Conservation (phyloP, 345 rosid genomes). For the Salix dunnii region DNA sequence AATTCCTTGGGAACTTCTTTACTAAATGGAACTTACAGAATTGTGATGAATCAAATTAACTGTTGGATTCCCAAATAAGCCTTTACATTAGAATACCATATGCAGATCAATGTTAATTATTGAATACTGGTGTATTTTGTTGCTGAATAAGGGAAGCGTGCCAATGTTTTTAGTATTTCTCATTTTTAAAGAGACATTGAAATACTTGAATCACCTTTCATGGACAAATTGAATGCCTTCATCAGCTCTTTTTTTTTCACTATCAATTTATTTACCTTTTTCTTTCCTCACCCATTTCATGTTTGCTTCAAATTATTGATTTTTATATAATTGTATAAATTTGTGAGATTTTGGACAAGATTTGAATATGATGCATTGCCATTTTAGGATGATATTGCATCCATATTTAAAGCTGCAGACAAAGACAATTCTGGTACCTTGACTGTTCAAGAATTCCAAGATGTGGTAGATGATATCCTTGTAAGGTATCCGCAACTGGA, state of each 20-base stretch:
- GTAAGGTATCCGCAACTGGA: constrained; percentile 82
- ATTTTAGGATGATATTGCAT: constrained; percentile 59
- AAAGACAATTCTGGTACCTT: constrained; percentile 77
- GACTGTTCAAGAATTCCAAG: constrained; percentile 64
- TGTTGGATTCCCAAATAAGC: background rate
- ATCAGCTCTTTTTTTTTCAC: background rate
- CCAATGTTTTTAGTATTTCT: background rate
- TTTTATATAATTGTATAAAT: background rate
- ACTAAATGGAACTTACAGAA: too few relatives aligned
- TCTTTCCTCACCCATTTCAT: background rate
- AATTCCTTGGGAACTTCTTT: too few relatives aligned
- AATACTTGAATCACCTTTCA: background rate
- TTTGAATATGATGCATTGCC: background rate
- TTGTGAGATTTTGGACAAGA: background rate
- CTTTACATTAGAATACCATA: background rate
- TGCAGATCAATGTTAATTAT: background rate
- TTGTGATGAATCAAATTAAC: too few relatives aligned
- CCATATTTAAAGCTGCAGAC: constrained; percentile 83
- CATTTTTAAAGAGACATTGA: background rate
- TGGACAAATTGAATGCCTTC: background rate
- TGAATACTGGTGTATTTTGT: background rate
- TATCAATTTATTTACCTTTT: too few relatives aligned
- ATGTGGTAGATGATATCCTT: constrained; percentile 69
- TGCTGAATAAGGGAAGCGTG: background rate
- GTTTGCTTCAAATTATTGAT: background rate